These are phyloP conservation scores for Kodamaea lidongshanica DNA, from an alignment of 805 yeast species.

Conservation along the genomic window DNA sequence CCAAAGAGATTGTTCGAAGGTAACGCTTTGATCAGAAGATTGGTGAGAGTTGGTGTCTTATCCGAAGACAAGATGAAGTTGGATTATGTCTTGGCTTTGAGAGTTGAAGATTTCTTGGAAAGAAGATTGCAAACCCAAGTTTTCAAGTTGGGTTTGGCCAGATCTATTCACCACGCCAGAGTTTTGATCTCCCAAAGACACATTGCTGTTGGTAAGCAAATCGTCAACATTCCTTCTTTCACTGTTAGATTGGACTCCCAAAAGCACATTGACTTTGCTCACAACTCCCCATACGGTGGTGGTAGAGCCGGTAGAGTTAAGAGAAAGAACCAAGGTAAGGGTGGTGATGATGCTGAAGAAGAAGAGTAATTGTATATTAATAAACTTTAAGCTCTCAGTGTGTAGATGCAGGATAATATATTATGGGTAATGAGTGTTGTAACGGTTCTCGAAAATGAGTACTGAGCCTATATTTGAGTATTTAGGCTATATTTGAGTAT, in stretches of 20 bases:
- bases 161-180: slow-evolving; percentile 99
- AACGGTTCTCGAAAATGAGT: too few relatives aligned
- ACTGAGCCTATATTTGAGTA: too few relatives aligned
- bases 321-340: slow-evolving; percentile 78
- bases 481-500: too few relatives aligned
- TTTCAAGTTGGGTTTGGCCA: slow-evolving; percentile 98
- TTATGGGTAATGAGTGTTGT: too few relatives aligned
- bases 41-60: slow-evolving; percentile 97
- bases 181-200: slow-evolving; percentile 98
- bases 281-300: slow-evolving; percentile 99
- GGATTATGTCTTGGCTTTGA: slow-evolving; percentile 98
- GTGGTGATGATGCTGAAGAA: slow-evolving; percentile 60
- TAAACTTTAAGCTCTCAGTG: too few relatives aligned
- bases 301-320: slow-evolving; percentile 99
- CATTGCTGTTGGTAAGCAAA: slow-evolving; percentile 99
- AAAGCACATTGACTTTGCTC: slow-evolving; percentile 99
- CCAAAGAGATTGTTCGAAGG: slow-evolving; percentile 99
- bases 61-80: slow-evolving; percentile 99
- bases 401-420: too few relatives aligned
- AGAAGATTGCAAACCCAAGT: slow-evolving; percentile 99
- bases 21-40: slow-evolving; percentile 99
- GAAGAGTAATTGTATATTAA: slow-evolving; percentile 77
- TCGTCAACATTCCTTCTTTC: slow-evolving; percentile 98
- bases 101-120: slow-evolving; percentile 98
- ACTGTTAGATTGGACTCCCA: slow-evolving; percentile 99